phyloP scores from a whole-genome alignment of 2,329 filamentous ascomycete species.

The Diaporthe ampelina region DNA sequence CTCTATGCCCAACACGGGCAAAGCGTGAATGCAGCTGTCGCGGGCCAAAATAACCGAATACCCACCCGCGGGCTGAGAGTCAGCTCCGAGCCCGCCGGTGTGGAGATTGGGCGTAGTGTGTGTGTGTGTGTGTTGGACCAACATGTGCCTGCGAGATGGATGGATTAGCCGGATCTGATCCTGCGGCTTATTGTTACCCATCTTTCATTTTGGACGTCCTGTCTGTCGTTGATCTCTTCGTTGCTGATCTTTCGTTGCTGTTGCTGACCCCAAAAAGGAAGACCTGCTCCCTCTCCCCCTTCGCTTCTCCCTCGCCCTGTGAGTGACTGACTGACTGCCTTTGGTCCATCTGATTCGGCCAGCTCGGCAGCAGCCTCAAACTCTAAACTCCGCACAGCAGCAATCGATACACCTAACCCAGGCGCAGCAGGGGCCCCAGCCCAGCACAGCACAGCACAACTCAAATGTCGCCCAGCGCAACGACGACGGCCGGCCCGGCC shows the following conservation, averaged over 20 bases:
- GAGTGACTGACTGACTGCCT: background rate
- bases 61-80: constrained; percentile 22
- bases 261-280: no score
- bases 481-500: constrained; percentile 28
- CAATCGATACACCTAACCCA: no score
- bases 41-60: background rate
- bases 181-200: constrained; percentile 7
- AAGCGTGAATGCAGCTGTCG: background rate
- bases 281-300: no score
- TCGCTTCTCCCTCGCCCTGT: no score
- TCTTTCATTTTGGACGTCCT: background rate
- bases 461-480: constrained; percentile 27
- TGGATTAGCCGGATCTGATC: background rate
- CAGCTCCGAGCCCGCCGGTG: constrained; percentile 29
- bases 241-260: background rate
- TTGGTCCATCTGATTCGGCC: background rate
- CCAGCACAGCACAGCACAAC: no score
- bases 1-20: constrained; percentile 26
- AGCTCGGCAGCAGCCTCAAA: constrained; percentile 29
- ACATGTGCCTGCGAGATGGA: constrained; percentile 16
- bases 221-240: background rate
- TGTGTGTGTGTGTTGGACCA: background rate
- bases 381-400: constrained; percentile 18
- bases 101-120: background rate
- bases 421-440: no score